A percentile compares a stretch with the other conserved stretches of the same genome.
Conservation (phyloP, 805 yeast genomes). For the Saccharomyces kudriavzevii region DNA sequence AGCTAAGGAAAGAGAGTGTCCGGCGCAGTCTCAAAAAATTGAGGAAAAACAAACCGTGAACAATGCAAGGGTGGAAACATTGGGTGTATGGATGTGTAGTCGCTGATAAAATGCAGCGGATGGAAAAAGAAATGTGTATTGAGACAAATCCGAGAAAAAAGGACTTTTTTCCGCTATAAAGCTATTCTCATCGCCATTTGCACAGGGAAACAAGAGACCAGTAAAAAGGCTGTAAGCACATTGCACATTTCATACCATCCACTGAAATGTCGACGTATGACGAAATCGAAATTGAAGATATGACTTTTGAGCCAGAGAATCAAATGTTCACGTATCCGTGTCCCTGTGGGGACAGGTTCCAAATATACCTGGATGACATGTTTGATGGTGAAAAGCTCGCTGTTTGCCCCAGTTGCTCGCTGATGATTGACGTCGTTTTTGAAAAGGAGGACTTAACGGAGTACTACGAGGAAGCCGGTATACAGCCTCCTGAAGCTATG, state of each 20-base stretch:
- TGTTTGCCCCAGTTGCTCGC: slow-evolving; percentile 91
- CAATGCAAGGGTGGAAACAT: neutral
- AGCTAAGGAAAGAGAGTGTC: neutral
- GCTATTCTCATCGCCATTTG: neutral
- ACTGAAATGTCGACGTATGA: slow-evolving; percentile 65
- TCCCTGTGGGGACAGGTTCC: slow-evolving; percentile 96
- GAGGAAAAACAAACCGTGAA: neutral
- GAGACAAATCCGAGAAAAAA: neutral
- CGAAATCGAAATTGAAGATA: slow-evolving; percentile 94
- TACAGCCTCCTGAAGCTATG: slow-evolving; percentile 24
- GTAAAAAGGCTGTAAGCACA: neutral
- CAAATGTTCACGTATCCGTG: slow-evolving; percentile 89
- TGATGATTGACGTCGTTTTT: slow-evolving; percentile 86
- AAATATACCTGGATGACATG: slow-evolving; percentile 75
- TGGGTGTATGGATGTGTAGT: neutral
- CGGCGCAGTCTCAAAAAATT: neutral
- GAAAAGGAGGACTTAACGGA: slow-evolving; percentile 49
- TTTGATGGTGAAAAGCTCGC: slow-evolving; percentile 89
- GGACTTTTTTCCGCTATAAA: neutral
- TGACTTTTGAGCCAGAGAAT: slow-evolving; percentile 77
- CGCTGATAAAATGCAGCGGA: neutral
- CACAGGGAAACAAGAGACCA: neutral
- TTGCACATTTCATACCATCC: neutral
- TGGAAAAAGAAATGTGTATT: neutral
- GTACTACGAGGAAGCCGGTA: slow-evolving; percentile 33